phyloP scores from a whole-genome alignment of 768 basidiomycete species.

The Cytidiella melzeri region DNA sequence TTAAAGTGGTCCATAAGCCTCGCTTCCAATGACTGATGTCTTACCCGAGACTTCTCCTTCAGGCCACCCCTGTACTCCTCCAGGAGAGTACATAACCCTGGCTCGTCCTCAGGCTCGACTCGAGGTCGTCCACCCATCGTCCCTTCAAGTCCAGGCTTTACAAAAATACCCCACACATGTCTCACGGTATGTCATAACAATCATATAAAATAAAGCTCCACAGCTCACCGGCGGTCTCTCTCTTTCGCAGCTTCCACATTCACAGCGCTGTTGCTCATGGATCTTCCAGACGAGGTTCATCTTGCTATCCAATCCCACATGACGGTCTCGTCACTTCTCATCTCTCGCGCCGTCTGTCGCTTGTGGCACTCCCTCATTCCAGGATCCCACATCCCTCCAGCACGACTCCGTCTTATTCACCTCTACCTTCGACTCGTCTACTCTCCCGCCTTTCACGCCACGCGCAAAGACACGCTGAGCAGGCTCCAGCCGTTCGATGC shows the following conservation, averaged over 20 bases:
- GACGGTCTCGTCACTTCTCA: constrained; percentile 17
- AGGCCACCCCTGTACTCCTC: too few species aligned
- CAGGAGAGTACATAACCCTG: too few species aligned
- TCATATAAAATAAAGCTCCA: too few species aligned
- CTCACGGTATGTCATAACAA: too few species aligned
- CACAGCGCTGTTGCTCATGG: neutral
- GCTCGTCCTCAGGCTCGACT: too few species aligned
- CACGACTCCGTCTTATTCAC: constrained; percentile 18
- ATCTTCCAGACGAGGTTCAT: constrained; percentile 15
- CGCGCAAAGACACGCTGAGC: constrained; percentile 13
- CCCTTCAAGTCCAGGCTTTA: too few species aligned
- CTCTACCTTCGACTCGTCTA: constrained; percentile 15
- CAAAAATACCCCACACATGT: too few species aligned
- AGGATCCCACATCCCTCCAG: constrained; percentile 14
- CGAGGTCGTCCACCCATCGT: too few species aligned
- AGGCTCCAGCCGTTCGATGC: constrained; percentile 14
- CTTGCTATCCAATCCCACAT: constrained; percentile 17
- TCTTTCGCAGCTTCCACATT: neutral
- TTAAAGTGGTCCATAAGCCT: too few species aligned
- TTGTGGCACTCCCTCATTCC: constrained; percentile 16
- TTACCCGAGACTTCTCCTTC: too few species aligned
- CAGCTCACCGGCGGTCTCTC: neutral
- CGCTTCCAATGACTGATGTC: too few species aligned
- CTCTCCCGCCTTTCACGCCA: constrained; percentile 14
- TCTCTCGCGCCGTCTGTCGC: constrained; percentile 16